Percentiles rank a stretch among this genome's conserved stretches.
phyloP scores from a whole-genome alignment of 1,284 basidiomycete species.

The Rhodofomes roseus region DNA sequence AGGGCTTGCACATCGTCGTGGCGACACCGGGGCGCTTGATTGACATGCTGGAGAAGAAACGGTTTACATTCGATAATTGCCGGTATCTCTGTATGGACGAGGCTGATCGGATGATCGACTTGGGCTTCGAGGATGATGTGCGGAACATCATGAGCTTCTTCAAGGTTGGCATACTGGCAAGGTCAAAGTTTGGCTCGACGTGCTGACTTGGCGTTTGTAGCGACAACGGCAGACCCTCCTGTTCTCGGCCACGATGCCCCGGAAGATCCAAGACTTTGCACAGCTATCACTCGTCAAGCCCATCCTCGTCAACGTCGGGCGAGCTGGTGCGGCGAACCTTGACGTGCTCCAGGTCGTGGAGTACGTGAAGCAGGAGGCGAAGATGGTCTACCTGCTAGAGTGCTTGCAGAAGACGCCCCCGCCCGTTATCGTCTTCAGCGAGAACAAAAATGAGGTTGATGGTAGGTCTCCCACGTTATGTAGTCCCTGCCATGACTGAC shows the following conservation, averaged over 20 bases:
- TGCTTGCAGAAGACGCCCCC: conserved; percentile 98
- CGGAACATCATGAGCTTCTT: conserved; percentile 99
- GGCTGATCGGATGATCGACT: conserved; percentile 98
- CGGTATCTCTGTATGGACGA: conserved; percentile 98
- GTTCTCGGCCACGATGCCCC: conserved; percentile 98
- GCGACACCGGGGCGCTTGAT: conserved; percentile 95
- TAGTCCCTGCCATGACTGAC: background rate
- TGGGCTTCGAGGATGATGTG: conserved; percentile 99
- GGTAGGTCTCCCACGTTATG: conserved; percentile 42
- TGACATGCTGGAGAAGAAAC: conserved; percentile 95
- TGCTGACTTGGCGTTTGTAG: conserved; percentile 37
- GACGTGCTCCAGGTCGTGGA: conserved; percentile 98
- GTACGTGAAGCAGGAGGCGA: conserved; percentile 98
- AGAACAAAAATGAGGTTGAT: conserved; percentile 99
- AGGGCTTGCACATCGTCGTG: conserved; percentile 94
- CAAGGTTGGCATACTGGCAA: conserved; percentile 52
- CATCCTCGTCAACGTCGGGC: conserved; percentile 94
- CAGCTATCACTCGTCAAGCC: conserved; percentile 92
- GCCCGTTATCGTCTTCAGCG: conserved; percentile 96
- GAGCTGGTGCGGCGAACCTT: conserved; percentile 96
- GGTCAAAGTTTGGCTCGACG: background rate
- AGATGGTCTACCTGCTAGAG: conserved; percentile 98
- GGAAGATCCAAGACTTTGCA: conserved; percentile 98
- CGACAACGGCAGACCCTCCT: conserved; percentile 95
- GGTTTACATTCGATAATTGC: conserved; percentile 89